These are phyloP conservation scores for Melampsora larici-populina DNA, from an alignment of 1,284 basidiomycete species.

Conservation along the genomic window DNA sequence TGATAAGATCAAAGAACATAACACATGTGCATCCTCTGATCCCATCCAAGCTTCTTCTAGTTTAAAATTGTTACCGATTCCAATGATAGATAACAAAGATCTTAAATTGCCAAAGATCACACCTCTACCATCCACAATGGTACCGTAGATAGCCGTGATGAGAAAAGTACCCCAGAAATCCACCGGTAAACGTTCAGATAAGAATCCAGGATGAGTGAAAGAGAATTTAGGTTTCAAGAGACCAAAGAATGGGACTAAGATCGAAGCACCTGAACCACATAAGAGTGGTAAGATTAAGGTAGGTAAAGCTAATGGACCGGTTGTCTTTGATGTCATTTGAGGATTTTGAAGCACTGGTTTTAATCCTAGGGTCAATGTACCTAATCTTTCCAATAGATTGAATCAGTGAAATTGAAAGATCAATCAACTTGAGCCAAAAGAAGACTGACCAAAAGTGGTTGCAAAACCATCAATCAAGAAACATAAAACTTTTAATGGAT, in stretches of 20 bases:
- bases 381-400: conserved; percentile 3
- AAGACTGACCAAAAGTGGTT: conserved; percentile 29
- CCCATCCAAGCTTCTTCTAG: conserved; percentile 13
- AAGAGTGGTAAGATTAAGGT: conserved; percentile 37
- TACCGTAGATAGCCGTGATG: conserved; percentile 30
- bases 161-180: conserved; percentile 39
- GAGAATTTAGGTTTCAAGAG: conserved; percentile 33
- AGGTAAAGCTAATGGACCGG: conserved; percentile 27
- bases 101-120: conserved; percentile 20
- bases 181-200: conserved; percentile 21
- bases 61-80: neutral
- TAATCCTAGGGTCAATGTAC: conserved; percentile 31
- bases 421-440: neutral
- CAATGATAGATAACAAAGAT: neutral
- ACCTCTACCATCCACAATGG: conserved; percentile 37
- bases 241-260: conserved; percentile 38
- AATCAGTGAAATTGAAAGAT: neutral
- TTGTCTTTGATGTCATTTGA: neutral
- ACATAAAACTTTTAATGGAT: conserved; percentile 22
- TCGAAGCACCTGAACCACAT: conserved; percentile 37
- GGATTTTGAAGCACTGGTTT: conserved; percentile 22
- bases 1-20: conserved; percentile 38
- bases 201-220: conserved; percentile 32
- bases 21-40: conserved; percentile 30
- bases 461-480: conserved; percentile 39